Percentiles rank a stretch among this genome's conserved stretches.
phyloP scores from a whole-genome alignment of 306 rosid genomes.

The Senna tora region DNA sequence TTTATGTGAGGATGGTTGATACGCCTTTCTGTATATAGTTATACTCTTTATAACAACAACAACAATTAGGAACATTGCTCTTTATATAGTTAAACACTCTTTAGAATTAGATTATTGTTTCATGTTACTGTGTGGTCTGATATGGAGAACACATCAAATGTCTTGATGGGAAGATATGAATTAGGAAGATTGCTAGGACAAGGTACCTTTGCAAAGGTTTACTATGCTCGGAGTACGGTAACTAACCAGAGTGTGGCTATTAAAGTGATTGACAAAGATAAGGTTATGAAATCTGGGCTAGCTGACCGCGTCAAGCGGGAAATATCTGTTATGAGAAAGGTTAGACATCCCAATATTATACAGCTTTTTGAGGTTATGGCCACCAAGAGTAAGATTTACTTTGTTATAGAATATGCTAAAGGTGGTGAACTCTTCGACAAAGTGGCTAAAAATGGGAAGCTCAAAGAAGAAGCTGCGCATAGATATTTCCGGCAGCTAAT shows the following conservation, averaged over 20 bases:
- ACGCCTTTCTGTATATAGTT: conserved; percentile 38
- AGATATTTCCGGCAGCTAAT: conserved; percentile 77
- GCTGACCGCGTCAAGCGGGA: conserved; percentile 72
- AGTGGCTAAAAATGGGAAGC: conserved; percentile 71
- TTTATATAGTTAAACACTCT: conserved; percentile 31
- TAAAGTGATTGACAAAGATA: conserved; percentile 77
- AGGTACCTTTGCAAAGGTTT: conserved; percentile 87
- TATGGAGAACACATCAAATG: conserved; percentile 64
- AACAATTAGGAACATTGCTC: neutral
- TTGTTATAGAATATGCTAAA: conserved; percentile 84
- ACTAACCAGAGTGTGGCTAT: conserved; percentile 81
- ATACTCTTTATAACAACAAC: neutral
- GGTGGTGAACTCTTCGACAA: conserved; percentile 89
- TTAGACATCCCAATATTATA: conserved; percentile 77
- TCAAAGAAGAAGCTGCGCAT: conserved; percentile 72
- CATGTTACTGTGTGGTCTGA: conserved; percentile 34
- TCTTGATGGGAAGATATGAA: conserved; percentile 69
- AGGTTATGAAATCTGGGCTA: conserved; percentile 58
- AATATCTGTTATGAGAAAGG: conserved; percentile 74
- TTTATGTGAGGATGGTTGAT: conserved; percentile 69
- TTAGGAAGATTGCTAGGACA: conserved; percentile 83
- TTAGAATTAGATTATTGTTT: conserved; percentile 27
- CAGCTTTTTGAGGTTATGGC: conserved; percentile 91
- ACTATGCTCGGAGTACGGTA: conserved; percentile 67
- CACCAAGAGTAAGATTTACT: conserved; percentile 82